Evolutionary conservation across 495 filamentous ascomycete species (phyloP).

Genomic region (Neurospora sp.): DNA sequence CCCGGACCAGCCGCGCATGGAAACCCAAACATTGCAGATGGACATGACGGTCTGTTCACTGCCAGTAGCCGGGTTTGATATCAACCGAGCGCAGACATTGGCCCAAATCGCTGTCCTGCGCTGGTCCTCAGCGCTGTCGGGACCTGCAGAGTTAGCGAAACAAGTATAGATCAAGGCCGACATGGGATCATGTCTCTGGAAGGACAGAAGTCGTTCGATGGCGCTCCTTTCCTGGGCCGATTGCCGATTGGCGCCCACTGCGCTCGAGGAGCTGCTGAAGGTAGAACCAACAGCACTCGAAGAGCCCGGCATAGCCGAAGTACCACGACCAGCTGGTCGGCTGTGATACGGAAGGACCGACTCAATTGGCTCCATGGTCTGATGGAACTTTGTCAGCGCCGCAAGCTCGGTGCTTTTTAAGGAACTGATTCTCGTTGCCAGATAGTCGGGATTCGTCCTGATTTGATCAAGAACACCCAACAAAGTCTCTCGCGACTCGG

Average conservation of each 20-base stretch:
- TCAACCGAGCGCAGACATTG: slow-evolving; percentile 72
- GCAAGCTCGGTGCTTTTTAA: slow-evolving; percentile 65
- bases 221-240: slow-evolving; percentile 34
- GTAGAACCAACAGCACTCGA: slow-evolving; percentile 2
- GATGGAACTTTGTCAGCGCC: slow-evolving; percentile 61
- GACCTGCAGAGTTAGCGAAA: slow-evolving; percentile 74
- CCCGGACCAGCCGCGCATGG: slow-evolving; percentile 80
- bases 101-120: slow-evolving; percentile 78
- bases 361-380: slow-evolving; percentile 67
- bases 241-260: slow-evolving; percentile 12
- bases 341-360: slow-evolving; percentile 69
- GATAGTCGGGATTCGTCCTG: slow-evolving; percentile 74
- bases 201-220: slow-evolving; percentile 63
- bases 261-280: slow-evolving; percentile 7
- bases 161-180: slow-evolving; percentile 79
- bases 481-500: slow-evolving; percentile 61
- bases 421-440: slow-evolving; percentile 67
- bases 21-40: slow-evolving; percentile 75
- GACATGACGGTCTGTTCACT: slow-evolving; percentile 56
- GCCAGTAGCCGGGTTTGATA: slow-evolving; percentile 38
- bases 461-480: slow-evolving; percentile 71
- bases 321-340: slow-evolving; percentile 28
- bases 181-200: slow-evolving; percentile 79
- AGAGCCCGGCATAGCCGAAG: slow-evolving; percentile 11
- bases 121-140: slow-evolving; percentile 65